Evolutionary conservation across 176 grass and related monocot species (phyloP).

Genomic region (Oryza brachyantha): DNA sequence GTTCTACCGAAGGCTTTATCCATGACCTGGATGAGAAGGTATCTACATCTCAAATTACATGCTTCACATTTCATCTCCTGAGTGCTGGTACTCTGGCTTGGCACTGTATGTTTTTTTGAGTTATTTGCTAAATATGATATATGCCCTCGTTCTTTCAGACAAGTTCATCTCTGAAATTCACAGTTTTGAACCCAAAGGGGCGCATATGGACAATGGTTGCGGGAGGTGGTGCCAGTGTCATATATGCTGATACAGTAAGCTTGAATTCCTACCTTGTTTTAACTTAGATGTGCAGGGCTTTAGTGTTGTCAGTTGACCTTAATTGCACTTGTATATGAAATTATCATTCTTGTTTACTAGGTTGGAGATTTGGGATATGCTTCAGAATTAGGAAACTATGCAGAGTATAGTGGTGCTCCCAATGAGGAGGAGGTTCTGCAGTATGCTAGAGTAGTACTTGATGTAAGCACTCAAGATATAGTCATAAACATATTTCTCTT

Average conservation of each 20-base stretch:
- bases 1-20: constrained; percentile 75
- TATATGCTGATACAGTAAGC: constrained; percentile 93
- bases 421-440: constrained; percentile 93
- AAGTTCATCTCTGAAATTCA: constrained; percentile 89
- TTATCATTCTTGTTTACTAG: constrained; percentile 31
- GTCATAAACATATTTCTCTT: not conserved
- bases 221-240: constrained; percentile 95
- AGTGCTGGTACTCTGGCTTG: not conserved
- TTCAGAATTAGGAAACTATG: constrained; percentile 85
- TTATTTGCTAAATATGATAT: not conserved
- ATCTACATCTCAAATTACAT: constrained; percentile 10
- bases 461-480: constrained; percentile 48
- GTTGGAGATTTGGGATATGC: constrained; percentile 92
- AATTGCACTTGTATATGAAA: not conserved
- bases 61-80: not conserved
- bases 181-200: constrained; percentile 80
- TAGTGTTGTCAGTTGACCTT: not conserved
- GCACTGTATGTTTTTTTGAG: not conserved
- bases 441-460: constrained; percentile 90
- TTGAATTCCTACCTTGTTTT: not conserved
- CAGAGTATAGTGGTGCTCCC: constrained; percentile 90
- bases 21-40: constrained; percentile 93
- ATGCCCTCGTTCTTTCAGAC: constrained; percentile 49
- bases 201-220: constrained; percentile 98
- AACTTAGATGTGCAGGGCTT: not conserved